A percentile compares a stretch with the other conserved stretches of the same genome.
Conservation (phyloP, 441 rosid genomes). For the Adansonia gregorii region DNA sequence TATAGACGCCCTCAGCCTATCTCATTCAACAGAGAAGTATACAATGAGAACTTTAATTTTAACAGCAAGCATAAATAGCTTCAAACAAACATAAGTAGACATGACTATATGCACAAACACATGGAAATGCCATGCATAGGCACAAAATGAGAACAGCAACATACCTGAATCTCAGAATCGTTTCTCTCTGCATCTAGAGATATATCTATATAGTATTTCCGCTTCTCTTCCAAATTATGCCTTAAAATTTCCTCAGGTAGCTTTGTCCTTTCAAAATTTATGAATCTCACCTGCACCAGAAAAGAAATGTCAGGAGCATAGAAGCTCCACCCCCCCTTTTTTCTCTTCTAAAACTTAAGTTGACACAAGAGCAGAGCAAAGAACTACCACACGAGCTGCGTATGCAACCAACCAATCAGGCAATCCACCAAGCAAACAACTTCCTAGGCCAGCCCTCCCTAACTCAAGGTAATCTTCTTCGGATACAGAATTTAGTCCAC, state of each 20-base stretch:
- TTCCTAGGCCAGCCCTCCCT: constrained; percentile 98
- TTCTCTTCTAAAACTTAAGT: neutral
- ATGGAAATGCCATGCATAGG: constrained; percentile 2
- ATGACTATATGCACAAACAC: neutral
- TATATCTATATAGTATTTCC: constrained; percentile 75
- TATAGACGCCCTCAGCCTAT: constrained; percentile 99
- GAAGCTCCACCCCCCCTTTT: neutral
- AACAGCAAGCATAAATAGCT: constrained; percentile 28
- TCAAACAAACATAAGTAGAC: neutral
- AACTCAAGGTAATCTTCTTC: constrained; percentile 97
- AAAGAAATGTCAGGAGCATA: constrained; percentile 30
- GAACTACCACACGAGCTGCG: constrained; percentile 90
- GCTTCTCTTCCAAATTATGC: constrained; percentile 96
- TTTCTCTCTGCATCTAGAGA: constrained; percentile 90
- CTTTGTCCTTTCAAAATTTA: constrained; percentile 92
- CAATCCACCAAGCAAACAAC: constrained; percentile 97
- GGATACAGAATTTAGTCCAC: constrained; percentile 77
- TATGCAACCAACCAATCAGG: constrained; percentile 97
- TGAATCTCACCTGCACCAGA: constrained; percentile 87
- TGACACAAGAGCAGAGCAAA: constrained; percentile 23
- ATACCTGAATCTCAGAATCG: constrained; percentile 99
- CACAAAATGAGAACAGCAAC: constrained; percentile 27
- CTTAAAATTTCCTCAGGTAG: constrained; percentile 90
- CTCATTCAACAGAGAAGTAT: constrained; percentile 29
- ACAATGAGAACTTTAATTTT: constrained; percentile 27